Evolutionary conservation across 2,329 filamentous ascomycete genomes (phyloP), one percentile per base, ranked within the genome.

Genomic region (Colletotrichum eremochloae): DNA sequence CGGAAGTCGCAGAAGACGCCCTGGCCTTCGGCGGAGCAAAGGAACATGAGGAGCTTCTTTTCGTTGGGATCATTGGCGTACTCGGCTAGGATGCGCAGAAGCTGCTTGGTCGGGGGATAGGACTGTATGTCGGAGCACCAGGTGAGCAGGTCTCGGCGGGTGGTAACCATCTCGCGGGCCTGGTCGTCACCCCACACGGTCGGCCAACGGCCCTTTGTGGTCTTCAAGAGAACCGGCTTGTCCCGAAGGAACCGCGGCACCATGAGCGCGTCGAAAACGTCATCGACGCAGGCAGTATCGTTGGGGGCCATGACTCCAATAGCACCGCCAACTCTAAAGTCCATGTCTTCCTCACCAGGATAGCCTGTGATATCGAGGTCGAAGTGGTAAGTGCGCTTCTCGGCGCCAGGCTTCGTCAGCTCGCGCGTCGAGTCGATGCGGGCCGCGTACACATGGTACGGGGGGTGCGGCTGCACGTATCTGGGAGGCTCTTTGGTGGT

Each of bases 361-460:
- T 99, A 99, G 80, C 97, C 93, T 61, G 96, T 98, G 62, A 99
- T 93, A 78, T 99, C 96, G 56, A 99, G 90, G 78, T 98, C 96
- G 78, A 98, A 98, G 82, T 99, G 96, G 81, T 96, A 97, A 0
- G 96, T 99, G 73, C 96, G 90, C 89, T 99, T 99, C 86, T 97
- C 94, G 6, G 96, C 96, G 31, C 96, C 96, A 33, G 90, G 86
- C 80, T 90, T 93, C 15, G 96, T 99, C 79, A 99, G 85, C 82
- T 97, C 95, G 68, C 96, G 92, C 2, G 94, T 90, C 77, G 91
- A 91, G 82, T 94, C 92, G 58, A 99, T 89, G 75, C 91, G 94
- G n/a, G 96, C 95, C 1, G 95, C 93, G 82, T 93, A 97, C 73
- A 98, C 95, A 75, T 96, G 88, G 82, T 97, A 96, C 0, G 96